phyloP scores from a whole-genome alignment of 2,329 filamentous ascomycete species.

The Microsporum ferrugineum region DNA sequence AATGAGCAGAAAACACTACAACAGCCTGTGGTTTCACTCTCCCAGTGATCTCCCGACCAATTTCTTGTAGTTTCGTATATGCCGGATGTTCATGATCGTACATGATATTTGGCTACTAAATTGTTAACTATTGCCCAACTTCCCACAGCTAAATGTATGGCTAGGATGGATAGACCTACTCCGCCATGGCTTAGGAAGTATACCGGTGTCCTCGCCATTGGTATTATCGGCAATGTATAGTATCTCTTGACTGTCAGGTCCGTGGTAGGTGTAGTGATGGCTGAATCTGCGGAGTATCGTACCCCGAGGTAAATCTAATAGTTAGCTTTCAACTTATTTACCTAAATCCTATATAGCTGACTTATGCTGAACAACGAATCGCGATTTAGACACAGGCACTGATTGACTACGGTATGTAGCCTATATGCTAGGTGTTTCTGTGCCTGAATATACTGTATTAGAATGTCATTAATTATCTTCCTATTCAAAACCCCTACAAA shows the following conservation, averaged over 20 bases:
- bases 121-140: too few species aligned
- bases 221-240: background rate
- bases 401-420: background rate
- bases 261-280: too few species aligned
- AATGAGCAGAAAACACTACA: slow-evolving; percentile 67
- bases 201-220: slow-evolving; percentile 33
- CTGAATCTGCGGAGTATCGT: too few species aligned
- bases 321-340: too few species aligned
- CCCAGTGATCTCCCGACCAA: slow-evolving; percentile 59
- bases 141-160: background rate
- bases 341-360: too few species aligned
- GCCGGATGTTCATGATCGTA: slow-evolving; percentile 58
- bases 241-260: too few species aligned
- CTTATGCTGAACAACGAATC: too few species aligned
- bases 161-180: slow-evolving; percentile 17
- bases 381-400: background rate
- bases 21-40: slow-evolving; percentile 60
- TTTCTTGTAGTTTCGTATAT: slow-evolving; percentile 50
- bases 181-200: slow-evolving; percentile 45
- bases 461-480: background rate
- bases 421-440: background rate
- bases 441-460: background rate
- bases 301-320: too few species aligned
- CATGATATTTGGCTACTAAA: slow-evolving; percentile 48
- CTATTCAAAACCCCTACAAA: background rate